These are phyloP conservation scores for Stemphylium vesicarium DNA, from an alignment of 2,329 filamentous ascomycete species.

Conservation along the genomic window DNA sequence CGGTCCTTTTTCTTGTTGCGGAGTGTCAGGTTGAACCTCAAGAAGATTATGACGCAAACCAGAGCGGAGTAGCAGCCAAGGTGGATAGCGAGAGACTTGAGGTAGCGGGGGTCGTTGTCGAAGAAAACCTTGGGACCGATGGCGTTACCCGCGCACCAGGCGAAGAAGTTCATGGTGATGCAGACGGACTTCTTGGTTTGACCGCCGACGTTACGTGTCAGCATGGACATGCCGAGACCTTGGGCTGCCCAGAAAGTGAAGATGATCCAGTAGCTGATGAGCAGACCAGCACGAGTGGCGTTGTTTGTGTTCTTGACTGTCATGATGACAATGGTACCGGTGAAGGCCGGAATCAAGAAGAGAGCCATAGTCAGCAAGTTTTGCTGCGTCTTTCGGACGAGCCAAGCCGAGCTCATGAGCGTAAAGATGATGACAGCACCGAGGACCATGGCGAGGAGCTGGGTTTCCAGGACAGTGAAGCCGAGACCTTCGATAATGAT, in stretches of 20 bases:
- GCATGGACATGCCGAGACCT: slow-evolving; percentile 69
- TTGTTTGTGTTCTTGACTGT: slow-evolving; percentile 65
- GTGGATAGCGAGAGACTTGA: slow-evolving; percentile 72
- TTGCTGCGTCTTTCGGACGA: slow-evolving; percentile 72
- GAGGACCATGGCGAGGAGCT: slow-evolving; percentile 76
- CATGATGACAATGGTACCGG: slow-evolving; percentile 75
- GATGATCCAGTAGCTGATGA: slow-evolving; percentile 78
- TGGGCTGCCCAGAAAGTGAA: slow-evolving; percentile 80
- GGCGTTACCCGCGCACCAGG: slow-evolving; percentile 72
- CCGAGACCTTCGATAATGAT: slow-evolving; percentile 74
- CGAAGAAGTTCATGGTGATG: slow-evolving; percentile 72
- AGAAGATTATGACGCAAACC: slow-evolving; percentile 62
- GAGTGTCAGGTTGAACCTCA: slow-evolving; percentile 64
- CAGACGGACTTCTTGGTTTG: slow-evolving; percentile 75
- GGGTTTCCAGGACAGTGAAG: slow-evolving; percentile 70
- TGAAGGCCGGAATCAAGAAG: slow-evolving; percentile 71
- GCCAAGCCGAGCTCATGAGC: slow-evolving; percentile 68
- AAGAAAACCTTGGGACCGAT: slow-evolving; percentile 58
- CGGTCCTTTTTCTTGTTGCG: slow-evolving; percentile 67
- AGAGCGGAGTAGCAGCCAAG: slow-evolving; percentile 71
- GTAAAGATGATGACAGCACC: slow-evolving; percentile 76
- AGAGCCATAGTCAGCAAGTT: slow-evolving; percentile 70
- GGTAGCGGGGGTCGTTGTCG: slow-evolving; percentile 68
- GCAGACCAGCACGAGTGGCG: slow-evolving; percentile 67
- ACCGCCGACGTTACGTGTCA: slow-evolving; percentile 73